Conservation (phyloP, 2,329 filamentous ascomycete genomes). For the Xenosphaeropsis pyriputrescens region DNA sequence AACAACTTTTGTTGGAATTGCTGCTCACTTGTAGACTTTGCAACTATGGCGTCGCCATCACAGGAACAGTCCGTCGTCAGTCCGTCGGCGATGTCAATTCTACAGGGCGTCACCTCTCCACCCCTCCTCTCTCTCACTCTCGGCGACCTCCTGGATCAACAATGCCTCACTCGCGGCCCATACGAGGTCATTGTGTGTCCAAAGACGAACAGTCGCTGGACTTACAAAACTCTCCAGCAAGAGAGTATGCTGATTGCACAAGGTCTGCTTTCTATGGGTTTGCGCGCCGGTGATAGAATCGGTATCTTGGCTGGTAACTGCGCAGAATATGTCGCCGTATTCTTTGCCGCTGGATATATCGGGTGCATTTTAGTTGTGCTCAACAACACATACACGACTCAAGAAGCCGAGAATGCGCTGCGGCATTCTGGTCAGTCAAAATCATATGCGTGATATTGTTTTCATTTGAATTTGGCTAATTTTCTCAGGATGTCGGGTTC, state of each 20-base stretch:
- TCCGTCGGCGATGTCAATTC: constrained; percentile 26
- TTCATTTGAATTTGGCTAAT: no score
- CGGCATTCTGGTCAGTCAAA: constrained; percentile 45
- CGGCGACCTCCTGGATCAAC: constrained; percentile 56
- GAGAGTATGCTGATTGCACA: constrained; percentile 47
- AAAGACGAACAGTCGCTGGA: constrained; percentile 65
- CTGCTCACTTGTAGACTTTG: no score
- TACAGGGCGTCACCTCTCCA: constrained; percentile 54
- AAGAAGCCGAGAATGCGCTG: constrained; percentile 57
- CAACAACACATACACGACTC: constrained; percentile 70
- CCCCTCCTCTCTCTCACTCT: constrained; percentile 58
- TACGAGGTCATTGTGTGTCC: constrained; percentile 59
- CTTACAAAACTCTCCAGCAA: constrained; percentile 48
- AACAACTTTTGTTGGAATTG: no score
- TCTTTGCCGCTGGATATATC: constrained; percentile 20
- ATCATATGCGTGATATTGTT: neutral
- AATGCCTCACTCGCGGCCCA: constrained; percentile 48
- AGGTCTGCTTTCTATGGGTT: constrained; percentile 21
- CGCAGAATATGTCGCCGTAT: constrained; percentile 14
- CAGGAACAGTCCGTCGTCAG: neutral
- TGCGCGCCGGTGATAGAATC: constrained; percentile 7
- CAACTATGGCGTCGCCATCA: no score
- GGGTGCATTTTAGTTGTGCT: constrained; percentile 61
- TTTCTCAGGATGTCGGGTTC: constrained; percentile 46
- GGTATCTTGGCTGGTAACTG: constrained; percentile 11